These are phyloP conservation scores for Fusarium solani-melongenae DNA, from an alignment of 2,329 filamentous ascomycete genomes.

Conservation along the genomic window DNA sequence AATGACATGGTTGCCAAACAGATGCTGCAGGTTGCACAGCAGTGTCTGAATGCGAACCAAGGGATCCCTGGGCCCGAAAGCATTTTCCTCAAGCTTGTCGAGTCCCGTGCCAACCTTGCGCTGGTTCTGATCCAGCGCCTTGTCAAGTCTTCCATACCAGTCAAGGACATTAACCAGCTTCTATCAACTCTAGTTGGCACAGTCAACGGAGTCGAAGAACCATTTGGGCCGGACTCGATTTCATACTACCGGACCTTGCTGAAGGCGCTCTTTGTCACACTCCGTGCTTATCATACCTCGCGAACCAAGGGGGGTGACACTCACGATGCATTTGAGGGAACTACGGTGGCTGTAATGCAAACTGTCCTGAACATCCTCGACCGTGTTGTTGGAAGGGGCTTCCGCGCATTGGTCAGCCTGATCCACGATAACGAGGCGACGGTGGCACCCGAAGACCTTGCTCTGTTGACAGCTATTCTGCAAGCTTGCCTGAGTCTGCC, in stretches of 20 bases:
- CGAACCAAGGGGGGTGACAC: slow-evolving; percentile 47
- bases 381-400: slow-evolving; percentile 81
- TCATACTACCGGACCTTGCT: slow-evolving; percentile 86
- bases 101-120: slow-evolving; percentile 81
- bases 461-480: slow-evolving; percentile 86
- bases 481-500: slow-evolving; percentile 86
- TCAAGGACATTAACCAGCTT: slow-evolving; percentile 64
- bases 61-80: slow-evolving; percentile 77
- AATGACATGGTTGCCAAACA: slow-evolving; percentile 70
- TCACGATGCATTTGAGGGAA: slow-evolving; percentile 48
- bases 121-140: slow-evolving; percentile 86
- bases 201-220: slow-evolving; percentile 64
- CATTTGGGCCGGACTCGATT: slow-evolving; percentile 63
- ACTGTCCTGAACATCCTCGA: slow-evolving; percentile 84
- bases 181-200: slow-evolving; percentile 63
- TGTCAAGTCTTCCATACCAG: slow-evolving; percentile 65
- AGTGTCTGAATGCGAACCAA: slow-evolving; percentile 83
- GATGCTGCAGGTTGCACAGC: slow-evolving; percentile 78
- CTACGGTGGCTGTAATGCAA: slow-evolving; percentile 61
- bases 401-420: slow-evolving; percentile 82
- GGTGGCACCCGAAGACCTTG: slow-evolving; percentile 80
- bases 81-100: slow-evolving; percentile 83
- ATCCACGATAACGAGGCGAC: slow-evolving; percentile 79
- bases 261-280: slow-evolving; percentile 84
- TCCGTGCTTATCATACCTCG: slow-evolving; percentile 70